Conservation (phyloP, 2,329 filamentous ascomycete species). For the Phaeophleospora eucalypticola region DNA sequence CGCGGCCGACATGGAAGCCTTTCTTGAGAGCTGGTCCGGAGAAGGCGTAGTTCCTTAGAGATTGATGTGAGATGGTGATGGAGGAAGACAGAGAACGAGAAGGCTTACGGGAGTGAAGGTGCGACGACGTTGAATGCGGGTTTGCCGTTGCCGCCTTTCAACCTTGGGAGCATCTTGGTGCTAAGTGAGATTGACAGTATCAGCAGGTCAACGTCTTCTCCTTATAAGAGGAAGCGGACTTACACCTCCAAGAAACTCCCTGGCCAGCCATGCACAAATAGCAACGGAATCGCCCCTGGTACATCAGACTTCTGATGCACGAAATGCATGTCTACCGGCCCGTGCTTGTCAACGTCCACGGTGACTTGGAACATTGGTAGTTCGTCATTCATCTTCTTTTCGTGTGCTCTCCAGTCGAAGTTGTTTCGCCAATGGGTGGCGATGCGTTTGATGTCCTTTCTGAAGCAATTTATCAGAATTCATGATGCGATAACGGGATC, state of each 20-base stretch:
- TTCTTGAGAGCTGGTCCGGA: slow-evolving; percentile 30
- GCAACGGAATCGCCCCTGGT: slow-evolving; percentile 56
- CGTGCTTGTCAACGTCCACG: slow-evolving; percentile 42
- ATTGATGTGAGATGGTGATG: not conserved
- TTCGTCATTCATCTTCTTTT: slow-evolving; percentile 53
- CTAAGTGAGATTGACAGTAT: not conserved
- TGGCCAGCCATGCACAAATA: slow-evolving; percentile 66
- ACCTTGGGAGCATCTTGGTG: slow-evolving; percentile 14
- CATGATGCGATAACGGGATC: no score
- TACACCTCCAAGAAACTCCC: slow-evolving; percentile 62
- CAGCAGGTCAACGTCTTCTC: slow-evolving; percentile 55
- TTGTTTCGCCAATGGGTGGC: slow-evolving; percentile 52
- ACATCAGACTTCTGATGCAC: slow-evolving; percentile 54
- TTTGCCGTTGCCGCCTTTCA: not conserved
- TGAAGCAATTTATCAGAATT: not conserved
- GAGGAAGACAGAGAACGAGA: not conserved
- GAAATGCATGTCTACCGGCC: slow-evolving; percentile 51
- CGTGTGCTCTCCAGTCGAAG: slow-evolving; percentile 60
- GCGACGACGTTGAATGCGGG: slow-evolving; percentile 48
- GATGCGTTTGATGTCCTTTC: slow-evolving; percentile 55
- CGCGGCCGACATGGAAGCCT: slow-evolving; percentile 18
- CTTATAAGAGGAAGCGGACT: slow-evolving; percentile 29
- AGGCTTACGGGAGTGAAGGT: slow-evolving; percentile 40
- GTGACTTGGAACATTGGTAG: slow-evolving; percentile 56
- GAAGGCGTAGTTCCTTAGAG: slow-evolving; percentile 41